phyloP scores from a whole-genome alignment of 306 rosid species.

The Dryas octopetala region DNA sequence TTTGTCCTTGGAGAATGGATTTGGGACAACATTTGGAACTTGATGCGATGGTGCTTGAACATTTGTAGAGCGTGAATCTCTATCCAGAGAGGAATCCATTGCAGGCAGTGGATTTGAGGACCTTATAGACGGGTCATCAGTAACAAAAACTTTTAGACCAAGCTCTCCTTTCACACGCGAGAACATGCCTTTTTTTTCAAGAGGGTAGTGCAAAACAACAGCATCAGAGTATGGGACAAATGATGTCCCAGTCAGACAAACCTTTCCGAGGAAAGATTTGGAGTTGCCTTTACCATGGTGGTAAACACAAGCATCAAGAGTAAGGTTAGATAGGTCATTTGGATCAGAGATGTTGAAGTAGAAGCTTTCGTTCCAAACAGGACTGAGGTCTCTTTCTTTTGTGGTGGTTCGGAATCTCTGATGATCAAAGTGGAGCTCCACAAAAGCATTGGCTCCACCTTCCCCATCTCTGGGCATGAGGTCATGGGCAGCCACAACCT shows the following conservation, averaged over 20 bases:
- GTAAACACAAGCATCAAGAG: constrained; percentile 62
- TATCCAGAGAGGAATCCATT: constrained; percentile 41
- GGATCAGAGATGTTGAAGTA: constrained; percentile 86
- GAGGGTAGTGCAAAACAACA: constrained; percentile 75
- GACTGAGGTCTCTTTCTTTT: constrained; percentile 72
- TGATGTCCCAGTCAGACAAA: constrained; percentile 72
- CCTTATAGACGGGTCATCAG: constrained; percentile 61
- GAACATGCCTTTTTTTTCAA: constrained; percentile 58
- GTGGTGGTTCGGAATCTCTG: constrained; percentile 68
- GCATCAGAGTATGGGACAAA: constrained; percentile 86
- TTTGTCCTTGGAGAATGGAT: constrained; percentile 45
- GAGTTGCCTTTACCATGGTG: constrained; percentile 45
- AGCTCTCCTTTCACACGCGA: constrained; percentile 81
- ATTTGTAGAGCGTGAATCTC: constrained; percentile 24
- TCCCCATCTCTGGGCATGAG: constrained; percentile 81
- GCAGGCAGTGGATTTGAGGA: constrained; percentile 77
- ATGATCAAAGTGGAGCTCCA: constrained; percentile 81
- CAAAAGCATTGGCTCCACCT: constrained; percentile 62
- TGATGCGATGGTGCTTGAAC: constrained; percentile 34
- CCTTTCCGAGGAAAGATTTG: constrained; percentile 60
- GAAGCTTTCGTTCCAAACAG: constrained; percentile 82
- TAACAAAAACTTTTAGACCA: constrained; percentile 84
- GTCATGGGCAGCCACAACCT: constrained; percentile 78
- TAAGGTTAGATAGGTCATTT: constrained; percentile 42
- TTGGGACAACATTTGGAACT: constrained; percentile 35